Evolutionary conservation across 495 filamentous ascomycete species (phyloP), one percentile per base, ranked within the genome.

Genomic region (Podospora sp.): DNA sequence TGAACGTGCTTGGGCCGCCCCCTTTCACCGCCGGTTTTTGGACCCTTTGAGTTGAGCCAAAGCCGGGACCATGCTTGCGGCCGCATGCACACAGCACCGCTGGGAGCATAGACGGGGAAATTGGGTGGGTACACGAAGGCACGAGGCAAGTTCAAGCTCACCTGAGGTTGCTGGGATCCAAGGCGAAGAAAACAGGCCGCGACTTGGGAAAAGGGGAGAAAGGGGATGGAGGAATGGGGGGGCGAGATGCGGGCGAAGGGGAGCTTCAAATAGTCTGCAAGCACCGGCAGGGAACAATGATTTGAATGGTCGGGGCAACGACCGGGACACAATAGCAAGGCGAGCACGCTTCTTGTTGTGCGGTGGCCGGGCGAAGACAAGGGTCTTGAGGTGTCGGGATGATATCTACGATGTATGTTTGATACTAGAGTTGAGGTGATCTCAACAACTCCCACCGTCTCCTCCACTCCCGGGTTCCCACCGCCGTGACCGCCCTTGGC

Each of bases 1-100:
- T 58, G 22, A 33, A 65, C 66, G 65, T 63, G 60, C 67, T 63
- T 29, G 21, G 6, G 18, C 46, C 46, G 21, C 49, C 46, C 29
- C 29, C 25, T 60, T 71, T 70, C 72, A 75, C 72, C 70, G 68
- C 68, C 60, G 40, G 57, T 71, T 70, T 26, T 21, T 11, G 21
- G 52, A 55, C 52, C 52, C 20, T 26, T 55, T 46, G 40, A 46
- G 16, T 4, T 12, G 40, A 46, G 40, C 40, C 40, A 46, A 14
- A 12, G 40, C 4, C 40, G 40, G 9, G 40, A 6, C 16, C 40
- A 46, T 46, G 40, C 40, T 46, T 46, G 11, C 40, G 5, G 16
- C 29, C 5, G 14, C 40, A 18, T 46, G 40, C 40, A 46, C 40
- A 46, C 14, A n/a, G 5, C 16, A 11, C 40, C 40, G 40, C 40